These are phyloP conservation scores for Saccharomycopsis sp. DNA, from an alignment of 805 yeast genomes.

Conservation along the genomic window DNA sequence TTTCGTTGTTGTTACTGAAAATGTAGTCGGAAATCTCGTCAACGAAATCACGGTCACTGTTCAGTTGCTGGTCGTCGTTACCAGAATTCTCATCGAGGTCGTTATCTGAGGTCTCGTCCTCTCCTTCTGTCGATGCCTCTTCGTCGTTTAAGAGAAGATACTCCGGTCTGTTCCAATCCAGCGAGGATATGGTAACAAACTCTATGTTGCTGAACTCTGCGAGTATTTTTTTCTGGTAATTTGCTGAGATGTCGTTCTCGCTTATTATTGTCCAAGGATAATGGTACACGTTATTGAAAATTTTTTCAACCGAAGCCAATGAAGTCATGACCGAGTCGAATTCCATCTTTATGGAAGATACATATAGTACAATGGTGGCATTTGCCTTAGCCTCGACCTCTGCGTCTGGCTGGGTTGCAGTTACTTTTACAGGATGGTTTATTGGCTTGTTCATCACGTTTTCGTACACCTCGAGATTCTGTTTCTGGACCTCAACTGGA, in stretches of 20 bases:
- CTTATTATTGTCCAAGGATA: constrained; percentile 80
- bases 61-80: background rate
- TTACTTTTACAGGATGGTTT: background rate
- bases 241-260: constrained; percentile 55
- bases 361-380: background rate
- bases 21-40: constrained; percentile 34
- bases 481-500: background rate
- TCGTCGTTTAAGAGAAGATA: background rate
- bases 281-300: constrained; percentile 60
- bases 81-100: background rate
- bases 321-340: background rate
- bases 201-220: constrained; percentile 33
- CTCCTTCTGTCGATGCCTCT: background rate
- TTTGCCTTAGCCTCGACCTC: background rate
- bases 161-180: constrained; percentile 28
- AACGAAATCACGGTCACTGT: background rate
- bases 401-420: background rate
- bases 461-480: background rate
- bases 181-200: constrained; percentile 38
- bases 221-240: constrained; percentile 42
- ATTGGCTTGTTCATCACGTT: background rate
- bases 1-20: constrained; percentile 45
- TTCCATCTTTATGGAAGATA: background rate
- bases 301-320: constrained; percentile 40
- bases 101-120: background rate